phyloP scores from a whole-genome alignment of 768 basidiomycete species.

The Galerina sulciceps region DNA sequence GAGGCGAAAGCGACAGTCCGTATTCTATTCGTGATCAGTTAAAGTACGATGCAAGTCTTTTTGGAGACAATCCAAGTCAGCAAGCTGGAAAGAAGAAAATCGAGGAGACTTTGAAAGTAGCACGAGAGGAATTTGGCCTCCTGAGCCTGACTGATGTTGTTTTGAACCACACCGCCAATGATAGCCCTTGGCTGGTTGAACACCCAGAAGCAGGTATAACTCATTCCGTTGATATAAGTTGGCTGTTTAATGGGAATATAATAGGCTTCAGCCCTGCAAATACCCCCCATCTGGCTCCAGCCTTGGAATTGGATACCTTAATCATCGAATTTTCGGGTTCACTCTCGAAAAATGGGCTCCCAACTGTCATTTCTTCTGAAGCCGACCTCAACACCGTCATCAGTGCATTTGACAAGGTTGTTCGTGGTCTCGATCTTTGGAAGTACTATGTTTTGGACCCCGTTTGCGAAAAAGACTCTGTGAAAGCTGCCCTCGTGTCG shows the following conservation, averaged over 20 bases:
- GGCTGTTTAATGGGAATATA: background rate
- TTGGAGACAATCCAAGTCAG: slow-evolving; percentile 41
- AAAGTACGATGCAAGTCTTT: slow-evolving; percentile 79
- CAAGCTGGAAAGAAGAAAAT: slow-evolving; percentile 62
- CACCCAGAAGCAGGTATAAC: slow-evolving; percentile 92
- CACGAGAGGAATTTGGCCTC: slow-evolving; percentile 86
- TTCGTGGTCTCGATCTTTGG: slow-evolving; percentile 80
- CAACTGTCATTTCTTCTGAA: slow-evolving; percentile 65
- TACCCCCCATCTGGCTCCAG: slow-evolving; percentile 90
- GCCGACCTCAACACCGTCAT: slow-evolving; percentile 73
- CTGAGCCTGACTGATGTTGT: slow-evolving; percentile 94
- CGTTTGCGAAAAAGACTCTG: slow-evolving; percentile 59
- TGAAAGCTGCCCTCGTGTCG: slow-evolving; percentile 57
- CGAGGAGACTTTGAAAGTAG: slow-evolving; percentile 66
- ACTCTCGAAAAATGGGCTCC: slow-evolving; percentile 69
- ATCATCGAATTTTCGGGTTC: slow-evolving; percentile 80
- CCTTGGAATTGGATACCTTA: slow-evolving; percentile 88
- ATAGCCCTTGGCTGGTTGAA: slow-evolving; percentile 87
- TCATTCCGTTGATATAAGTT: too few relatives aligned
- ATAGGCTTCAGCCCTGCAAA: slow-evolving; percentile 89
- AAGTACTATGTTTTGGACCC: slow-evolving; percentile 93
- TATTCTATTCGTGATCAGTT: slow-evolving; percentile 93
- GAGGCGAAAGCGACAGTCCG: slow-evolving; percentile 88
- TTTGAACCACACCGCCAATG: slow-evolving; percentile 95
- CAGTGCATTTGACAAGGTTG: slow-evolving; percentile 57